A percentile compares a stretch with the other conserved stretches of the same genome.
phyloP scores from a whole-genome alignment of 2,329 filamentous ascomycete genomes.

The Talaromyces funiculosus region DNA sequence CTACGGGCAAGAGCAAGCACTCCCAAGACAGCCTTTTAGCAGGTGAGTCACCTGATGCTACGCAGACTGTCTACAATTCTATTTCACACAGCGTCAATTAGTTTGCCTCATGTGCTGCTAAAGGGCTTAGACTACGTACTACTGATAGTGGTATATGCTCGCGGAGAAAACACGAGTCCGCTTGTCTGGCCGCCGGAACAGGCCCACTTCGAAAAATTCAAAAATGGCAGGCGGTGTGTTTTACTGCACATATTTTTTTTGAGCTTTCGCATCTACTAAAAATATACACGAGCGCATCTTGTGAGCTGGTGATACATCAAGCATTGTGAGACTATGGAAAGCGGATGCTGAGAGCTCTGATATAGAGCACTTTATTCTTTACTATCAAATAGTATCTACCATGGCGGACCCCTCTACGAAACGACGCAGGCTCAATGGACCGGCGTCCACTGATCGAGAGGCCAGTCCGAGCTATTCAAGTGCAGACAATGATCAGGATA shows the following conservation, averaged over 20 bases:
- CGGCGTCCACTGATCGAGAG: background rate
- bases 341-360: background rate
- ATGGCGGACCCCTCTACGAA: slow-evolving; percentile 12
- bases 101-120: background rate
- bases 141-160: no score
- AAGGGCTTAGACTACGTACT: background rate
- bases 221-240: slow-evolving; percentile 7
- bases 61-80: background rate
- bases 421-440: slow-evolving; percentile 13
- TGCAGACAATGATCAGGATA: background rate
- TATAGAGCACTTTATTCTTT: background rate
- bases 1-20: background rate
- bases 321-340: background rate
- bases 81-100: background rate
- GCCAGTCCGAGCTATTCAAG: background rate
- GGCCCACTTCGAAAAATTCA: background rate
- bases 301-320: background rate
- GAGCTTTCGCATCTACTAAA: background rate
- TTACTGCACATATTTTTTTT: slow-evolving; percentile 6
- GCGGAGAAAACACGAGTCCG: background rate
- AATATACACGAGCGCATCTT: background rate
- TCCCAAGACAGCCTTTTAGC: background rate
- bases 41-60: background rate
- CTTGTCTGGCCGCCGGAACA: background rate
- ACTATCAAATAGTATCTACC: background rate